Conservation (phyloP, 2,329 filamentous ascomycete genomes). For the Neofusicoccum ribis region DNA sequence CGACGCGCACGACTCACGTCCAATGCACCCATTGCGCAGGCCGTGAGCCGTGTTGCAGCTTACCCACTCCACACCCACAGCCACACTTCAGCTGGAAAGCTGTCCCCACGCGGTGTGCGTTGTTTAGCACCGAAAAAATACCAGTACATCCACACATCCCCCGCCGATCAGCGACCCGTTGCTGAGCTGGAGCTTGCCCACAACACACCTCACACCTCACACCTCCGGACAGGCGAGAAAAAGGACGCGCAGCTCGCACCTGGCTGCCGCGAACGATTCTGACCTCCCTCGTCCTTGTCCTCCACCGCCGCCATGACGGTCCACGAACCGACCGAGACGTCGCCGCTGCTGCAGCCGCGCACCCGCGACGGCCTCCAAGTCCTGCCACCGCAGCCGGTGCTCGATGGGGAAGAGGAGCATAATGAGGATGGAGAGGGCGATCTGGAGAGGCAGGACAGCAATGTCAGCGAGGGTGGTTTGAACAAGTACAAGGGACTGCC, state of each 20-base stretch:
- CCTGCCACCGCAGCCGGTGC: slow-evolving; percentile 23
- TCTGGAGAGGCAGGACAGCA: slow-evolving; percentile 37
- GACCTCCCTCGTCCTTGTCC: no score
- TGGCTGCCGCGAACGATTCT: no score
- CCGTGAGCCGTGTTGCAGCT: neutral
- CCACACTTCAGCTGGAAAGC: neutral
- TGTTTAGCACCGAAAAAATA: no score
- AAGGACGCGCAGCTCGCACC: neutral
- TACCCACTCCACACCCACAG: neutral
- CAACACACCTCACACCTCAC: neutral
- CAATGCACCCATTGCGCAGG: slow-evolving; percentile 6
- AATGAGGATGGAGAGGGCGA: slow-evolving; percentile 30
- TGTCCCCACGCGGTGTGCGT: no score
- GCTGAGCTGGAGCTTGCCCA: neutral
- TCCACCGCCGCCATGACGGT: slow-evolving; percentile 6
- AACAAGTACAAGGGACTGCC: slow-evolving; percentile 47
- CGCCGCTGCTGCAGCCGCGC: slow-evolving; percentile 46
- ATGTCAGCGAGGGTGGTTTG: slow-evolving; percentile 26
- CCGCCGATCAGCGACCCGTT: neutral
- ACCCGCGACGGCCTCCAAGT: slow-evolving; percentile 1
- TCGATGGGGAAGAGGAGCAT: slow-evolving; percentile 29
- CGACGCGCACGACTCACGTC: neutral
- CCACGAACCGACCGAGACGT: slow-evolving; percentile 47
- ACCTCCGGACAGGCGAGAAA: neutral
- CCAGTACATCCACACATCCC: neutral